Conservation (phyloP, 2,329 filamentous ascomycete species). For the Purpureocillium lavendulum region DNA sequence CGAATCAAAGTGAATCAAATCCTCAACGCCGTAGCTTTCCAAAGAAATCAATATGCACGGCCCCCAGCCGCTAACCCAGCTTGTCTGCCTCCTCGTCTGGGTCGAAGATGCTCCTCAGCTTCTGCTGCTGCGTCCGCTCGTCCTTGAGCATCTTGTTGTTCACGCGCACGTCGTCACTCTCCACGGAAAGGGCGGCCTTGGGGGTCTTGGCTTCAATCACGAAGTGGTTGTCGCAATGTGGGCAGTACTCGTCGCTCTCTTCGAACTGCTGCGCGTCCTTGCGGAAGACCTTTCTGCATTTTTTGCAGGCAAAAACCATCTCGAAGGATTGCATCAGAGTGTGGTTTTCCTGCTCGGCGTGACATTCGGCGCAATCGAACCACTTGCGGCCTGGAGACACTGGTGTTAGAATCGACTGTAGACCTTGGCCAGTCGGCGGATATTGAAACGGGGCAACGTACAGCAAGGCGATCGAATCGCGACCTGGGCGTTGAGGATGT, state of each 20-base stretch:
- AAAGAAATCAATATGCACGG: neutral
- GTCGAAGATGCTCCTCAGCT: constrained; percentile 63
- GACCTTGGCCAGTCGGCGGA: neutral
- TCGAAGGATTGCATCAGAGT: constrained; percentile 68
- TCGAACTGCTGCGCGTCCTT: constrained; percentile 91
- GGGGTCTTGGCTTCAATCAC: constrained; percentile 83
- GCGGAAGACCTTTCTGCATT: constrained; percentile 96
- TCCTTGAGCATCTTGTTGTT: constrained; percentile 91
- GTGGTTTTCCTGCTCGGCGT: constrained; percentile 73
- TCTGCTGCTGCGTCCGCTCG: constrained; percentile 59
- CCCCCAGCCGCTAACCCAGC: constrained; percentile 50
- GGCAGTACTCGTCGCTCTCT: constrained; percentile 97
- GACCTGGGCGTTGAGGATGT: constrained; percentile 96
- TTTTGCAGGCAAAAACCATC: constrained; percentile 96
- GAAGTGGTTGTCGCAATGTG: constrained; percentile 98
- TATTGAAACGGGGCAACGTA: constrained; percentile 37
- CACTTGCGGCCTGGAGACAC: constrained; percentile 68
- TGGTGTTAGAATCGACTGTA: neutral
- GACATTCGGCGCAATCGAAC: constrained; percentile 98
- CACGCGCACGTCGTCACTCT: constrained; percentile 82
- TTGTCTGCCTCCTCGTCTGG: constrained; percentile 66
- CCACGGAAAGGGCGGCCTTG: constrained; percentile 74
- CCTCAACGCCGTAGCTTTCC: constrained; percentile 19
- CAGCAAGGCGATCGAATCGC: constrained; percentile 93
- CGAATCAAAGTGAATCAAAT: constrained; percentile 8